Percentiles rank a stretch among this genome's conserved stretches.
Evolutionary conservation across 2,329 filamentous ascomycete genomes (phyloP).

Genomic region (Fusarium nelsonii): DNA sequence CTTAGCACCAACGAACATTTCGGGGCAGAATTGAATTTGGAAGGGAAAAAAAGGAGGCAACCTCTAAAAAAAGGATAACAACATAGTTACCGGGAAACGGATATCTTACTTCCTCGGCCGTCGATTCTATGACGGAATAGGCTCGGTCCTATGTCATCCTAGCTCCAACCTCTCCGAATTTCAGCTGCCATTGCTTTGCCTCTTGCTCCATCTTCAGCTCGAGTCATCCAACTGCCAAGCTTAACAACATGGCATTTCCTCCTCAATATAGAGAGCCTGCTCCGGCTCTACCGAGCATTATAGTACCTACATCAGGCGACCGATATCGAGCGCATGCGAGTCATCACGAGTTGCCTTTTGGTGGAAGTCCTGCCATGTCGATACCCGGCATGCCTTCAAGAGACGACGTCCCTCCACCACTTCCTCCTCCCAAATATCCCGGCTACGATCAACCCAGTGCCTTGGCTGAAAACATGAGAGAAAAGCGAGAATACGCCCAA

Average conservation of each 20-base stretch:
- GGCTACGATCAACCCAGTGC: conserved; percentile 52
- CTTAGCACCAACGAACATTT: conserved; percentile 36
- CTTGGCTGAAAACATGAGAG: conserved; percentile 48
- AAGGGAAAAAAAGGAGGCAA: conserved; percentile 23
- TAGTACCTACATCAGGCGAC: conserved; percentile 49
- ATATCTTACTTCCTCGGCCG: conserved; percentile 21
- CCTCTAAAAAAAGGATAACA: conserved; percentile 9
- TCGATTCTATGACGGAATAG: conserved; percentile 46
- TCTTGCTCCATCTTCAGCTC: conserved; percentile 47
- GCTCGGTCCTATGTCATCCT: conserved; percentile 42
- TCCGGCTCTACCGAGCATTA: conserved; percentile 55
- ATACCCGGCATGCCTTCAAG: conserved; percentile 56
- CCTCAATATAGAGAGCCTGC: conserved; percentile 54
- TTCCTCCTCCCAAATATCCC: conserved; percentile 60
- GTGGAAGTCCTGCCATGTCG: conserved; percentile 56
- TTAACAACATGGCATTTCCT: conserved; percentile 54
- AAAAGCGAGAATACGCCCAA: conserved; percentile 49
- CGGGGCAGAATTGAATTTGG: not conserved
- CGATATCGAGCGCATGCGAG: conserved; percentile 47
- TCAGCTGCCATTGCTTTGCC: conserved; percentile 47
- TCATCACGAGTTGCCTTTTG: conserved; percentile 51
- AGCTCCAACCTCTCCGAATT: conserved; percentile 38
- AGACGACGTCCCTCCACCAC: conserved; percentile 57
- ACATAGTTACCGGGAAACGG: conserved; percentile 17
- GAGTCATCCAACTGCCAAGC: conserved; percentile 37